These are phyloP conservation scores for thale cress (Arabidopsis thaliana) DNA, from an alignment of 345 rosid species.

Conservation along the genomic window DNA sequence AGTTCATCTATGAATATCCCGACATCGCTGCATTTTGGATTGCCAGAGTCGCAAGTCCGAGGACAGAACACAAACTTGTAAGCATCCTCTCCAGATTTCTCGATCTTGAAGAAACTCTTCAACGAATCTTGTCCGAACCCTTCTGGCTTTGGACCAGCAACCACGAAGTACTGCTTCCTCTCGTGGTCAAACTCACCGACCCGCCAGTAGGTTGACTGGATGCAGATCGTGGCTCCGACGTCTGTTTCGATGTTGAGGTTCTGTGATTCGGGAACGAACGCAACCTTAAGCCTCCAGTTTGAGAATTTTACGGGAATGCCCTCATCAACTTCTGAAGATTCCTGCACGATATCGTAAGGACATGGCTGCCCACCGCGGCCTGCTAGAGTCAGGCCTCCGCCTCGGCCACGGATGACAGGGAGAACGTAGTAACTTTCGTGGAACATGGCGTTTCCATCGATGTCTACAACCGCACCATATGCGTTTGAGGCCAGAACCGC, in stretches of 20 bases:
- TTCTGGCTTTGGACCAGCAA: constrained; percentile 53
- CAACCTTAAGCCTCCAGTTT: constrained; percentile 26
- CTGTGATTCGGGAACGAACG: constrained; percentile 18
- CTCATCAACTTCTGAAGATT: constrained; percentile 30
- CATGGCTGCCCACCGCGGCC: constrained; percentile 37
- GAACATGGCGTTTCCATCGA: constrained; percentile 30
- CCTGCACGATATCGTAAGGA: constrained; percentile 39
- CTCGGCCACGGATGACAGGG: constrained; percentile 40
- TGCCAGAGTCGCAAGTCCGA: constrained; percentile 35
- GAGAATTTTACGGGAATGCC: constrained; percentile 46
- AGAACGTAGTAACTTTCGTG: constrained; percentile 43
- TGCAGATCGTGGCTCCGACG: constrained; percentile 31
- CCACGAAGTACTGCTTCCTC: constrained; percentile 51
- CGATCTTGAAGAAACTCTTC: constrained; percentile 66
- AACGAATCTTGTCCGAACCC: constrained; percentile 46
- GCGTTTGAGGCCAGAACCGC: constrained; percentile 10
- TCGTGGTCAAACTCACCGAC: constrained; percentile 48
- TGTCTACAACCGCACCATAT: constrained; percentile 34
- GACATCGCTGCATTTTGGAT: constrained; percentile 54
- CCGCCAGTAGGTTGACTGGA: constrained; percentile 62
- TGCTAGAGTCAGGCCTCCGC: constrained; percentile 40
- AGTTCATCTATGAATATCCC: constrained; percentile 54
- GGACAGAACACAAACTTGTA: constrained; percentile 79
- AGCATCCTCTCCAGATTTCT: constrained; percentile 42
- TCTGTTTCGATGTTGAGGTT: constrained; percentile 50